Evolutionary conservation across 2,329 filamentous ascomycete species (phyloP), one percentile per base, ranked within the genome.

Genomic region (Alternaria brassicae): DNA sequence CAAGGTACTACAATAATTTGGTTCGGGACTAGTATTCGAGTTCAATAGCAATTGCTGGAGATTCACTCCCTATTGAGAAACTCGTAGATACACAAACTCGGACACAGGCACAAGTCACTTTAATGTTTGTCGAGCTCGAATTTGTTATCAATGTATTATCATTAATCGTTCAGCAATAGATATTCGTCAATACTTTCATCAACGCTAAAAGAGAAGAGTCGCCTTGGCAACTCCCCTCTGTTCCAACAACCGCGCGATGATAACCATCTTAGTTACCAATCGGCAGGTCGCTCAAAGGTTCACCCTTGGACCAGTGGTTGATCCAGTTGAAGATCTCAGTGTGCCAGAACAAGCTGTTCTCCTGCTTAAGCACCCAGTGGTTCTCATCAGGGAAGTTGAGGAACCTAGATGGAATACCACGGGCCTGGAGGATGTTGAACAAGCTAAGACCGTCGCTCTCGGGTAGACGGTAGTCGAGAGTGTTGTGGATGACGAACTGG

Each of bases 331-430:
- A 77, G 48, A 77, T 76, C 67, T 77, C 75, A 45, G 85, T 86
- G 72, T 98, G 92, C 94, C 94, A 98, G n/a, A 96, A 86, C 23
- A 97, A 81, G 4, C 89, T 91, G 77, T 98, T 98, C 78, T 97
- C 93, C 0, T 90, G 90, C 74, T 96, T 95, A 51, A 96, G 74
- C 2, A 97, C 92, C 91, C 91, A 89, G 68, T 91, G 89, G 55
- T 88, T 87, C 78, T 92, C 90, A 69, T 91, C 91, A 0, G 92
- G 91, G 77, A 96, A 97, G 51, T 88, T 89, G 65, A 96, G 75
- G 69, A 96, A 87, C 58, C 89, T 87, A 76, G 90, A 94, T 6
- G 91, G 89, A 1, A 96, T 84, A 1, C 88, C 88, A 53, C 85
- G 85, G 25, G 88, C 86, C 78, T 97, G 93, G 27, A 97, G 81